A percentile compares a stretch with the other conserved stretches of the same genome.
Conservation (phyloP, 306 rosid genomes). For the Canavalia gladiata region DNA sequence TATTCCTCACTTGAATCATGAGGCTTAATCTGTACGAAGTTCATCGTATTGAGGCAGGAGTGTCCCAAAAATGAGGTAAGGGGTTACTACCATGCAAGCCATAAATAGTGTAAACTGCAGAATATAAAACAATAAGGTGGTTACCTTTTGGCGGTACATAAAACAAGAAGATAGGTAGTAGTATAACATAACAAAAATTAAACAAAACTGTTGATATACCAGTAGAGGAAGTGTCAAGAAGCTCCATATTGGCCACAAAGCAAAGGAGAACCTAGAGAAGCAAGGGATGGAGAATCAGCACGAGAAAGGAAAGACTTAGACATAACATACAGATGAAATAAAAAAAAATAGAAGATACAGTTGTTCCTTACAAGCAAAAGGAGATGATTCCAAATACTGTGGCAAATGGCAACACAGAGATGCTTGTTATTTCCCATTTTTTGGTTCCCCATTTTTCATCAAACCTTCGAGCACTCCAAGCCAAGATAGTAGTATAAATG, state of each 20-base stretch:
- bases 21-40: conserved; percentile 85
- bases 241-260: conserved; percentile 98
- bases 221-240: conserved; percentile 94
- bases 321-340: conserved; percentile 26
- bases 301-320: conserved; percentile 38
- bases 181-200: conserved; percentile 13
- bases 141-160: conserved; percentile 24
- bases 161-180: conserved; percentile 28
- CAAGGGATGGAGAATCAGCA: conserved; percentile 40
- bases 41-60: conserved; percentile 72
- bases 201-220: conserved; percentile 61
- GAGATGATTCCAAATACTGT: conserved; percentile 82
- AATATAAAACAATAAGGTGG: conserved; percentile 45
- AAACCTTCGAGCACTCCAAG: conserved; percentile 80
- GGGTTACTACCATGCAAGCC: conserved; percentile 94
- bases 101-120: conserved; percentile 97
- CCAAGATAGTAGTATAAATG: conserved; percentile 79
- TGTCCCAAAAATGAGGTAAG: conserved; percentile 75
- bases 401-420: conserved; percentile 80
- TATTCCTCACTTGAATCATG: conserved; percentile 58
- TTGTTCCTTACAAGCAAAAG: conserved; percentile 83
- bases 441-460: conserved; percentile 91
- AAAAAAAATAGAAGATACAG: conserved; percentile 22
- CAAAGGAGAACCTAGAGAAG: conserved; percentile 76
- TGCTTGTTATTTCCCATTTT: conserved; percentile 88